These are phyloP conservation scores for Phialemonium atrogriseum DNA, from an alignment of 2,329 filamentous ascomycete genomes.

Conservation along the genomic window DNA sequence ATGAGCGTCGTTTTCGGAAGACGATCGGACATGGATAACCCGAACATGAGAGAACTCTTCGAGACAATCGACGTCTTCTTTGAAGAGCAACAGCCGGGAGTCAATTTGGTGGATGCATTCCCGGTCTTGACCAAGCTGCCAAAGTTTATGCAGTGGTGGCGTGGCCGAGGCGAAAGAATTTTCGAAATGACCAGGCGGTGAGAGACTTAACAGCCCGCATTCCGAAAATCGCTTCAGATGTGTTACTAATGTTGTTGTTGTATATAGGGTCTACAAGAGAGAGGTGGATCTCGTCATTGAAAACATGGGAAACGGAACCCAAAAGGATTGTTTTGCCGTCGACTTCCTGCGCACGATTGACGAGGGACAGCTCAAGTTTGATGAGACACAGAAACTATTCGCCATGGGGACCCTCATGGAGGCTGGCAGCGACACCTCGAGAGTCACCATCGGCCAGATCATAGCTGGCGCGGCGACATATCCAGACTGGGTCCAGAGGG, in stretches of 20 bases:
- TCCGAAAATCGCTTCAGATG: too few species aligned
- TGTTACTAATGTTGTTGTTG: too few species aligned
- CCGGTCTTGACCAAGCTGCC: constrained; percentile 21
- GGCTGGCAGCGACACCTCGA: constrained; percentile 34
- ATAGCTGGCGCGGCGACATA: constrained; percentile 20
- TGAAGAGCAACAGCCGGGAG: constrained; percentile 17
- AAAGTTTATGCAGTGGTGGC: constrained; percentile 20
- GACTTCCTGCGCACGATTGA: too few species aligned
- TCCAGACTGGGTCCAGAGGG: constrained; percentile 20
- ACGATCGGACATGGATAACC: constrained; percentile 12
- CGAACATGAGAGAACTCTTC: constrained; percentile 11
- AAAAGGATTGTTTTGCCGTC: constrained; percentile 20
- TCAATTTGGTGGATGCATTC: constrained; percentile 22
- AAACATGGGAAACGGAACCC: constrained; percentile 16
- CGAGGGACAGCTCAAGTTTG: constrained; percentile 12
- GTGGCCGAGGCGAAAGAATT: constrained; percentile 13
- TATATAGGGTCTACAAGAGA: constrained; percentile 16
- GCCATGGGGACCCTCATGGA: constrained; percentile 26
- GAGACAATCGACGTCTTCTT: constrained; percentile 17
- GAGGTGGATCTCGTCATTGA: constrained; percentile 15
- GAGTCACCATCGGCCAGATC: constrained; percentile 23
- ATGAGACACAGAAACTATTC: constrained; percentile 18
- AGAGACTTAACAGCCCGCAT: too few species aligned
- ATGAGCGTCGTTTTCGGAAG: constrained; percentile 23
- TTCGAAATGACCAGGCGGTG: constrained; percentile 14